Percentiles rank a stretch among this genome's conserved stretches.
Conservation (phyloP, 2,329 filamentous ascomycete species). For the Calonectria montana region DNA sequence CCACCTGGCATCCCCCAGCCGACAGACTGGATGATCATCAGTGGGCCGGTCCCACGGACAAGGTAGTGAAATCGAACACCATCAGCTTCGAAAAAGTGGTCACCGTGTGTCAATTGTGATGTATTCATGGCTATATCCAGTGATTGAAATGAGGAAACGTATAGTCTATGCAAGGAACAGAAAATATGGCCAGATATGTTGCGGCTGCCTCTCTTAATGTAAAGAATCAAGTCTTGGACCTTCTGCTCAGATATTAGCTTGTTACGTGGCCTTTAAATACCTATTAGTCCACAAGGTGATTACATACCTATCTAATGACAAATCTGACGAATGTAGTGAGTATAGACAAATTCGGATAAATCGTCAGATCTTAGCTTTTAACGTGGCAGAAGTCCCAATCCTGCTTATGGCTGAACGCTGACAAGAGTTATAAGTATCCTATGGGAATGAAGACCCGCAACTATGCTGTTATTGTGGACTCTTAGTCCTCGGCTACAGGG, state of each 20-base stretch:
- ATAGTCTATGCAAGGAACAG: background rate
- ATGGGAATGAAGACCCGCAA: background rate
- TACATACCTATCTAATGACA: background rate
- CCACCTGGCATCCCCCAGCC: constrained; percentile 8
- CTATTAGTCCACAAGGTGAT: background rate
- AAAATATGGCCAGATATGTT: background rate
- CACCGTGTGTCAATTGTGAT: background rate
- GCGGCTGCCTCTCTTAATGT: background rate
- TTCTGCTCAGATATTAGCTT: background rate
- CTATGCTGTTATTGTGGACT: background rate
- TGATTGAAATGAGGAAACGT: background rate
- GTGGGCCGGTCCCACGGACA: constrained; percentile 5
- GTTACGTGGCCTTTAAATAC: background rate
- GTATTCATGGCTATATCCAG: background rate
- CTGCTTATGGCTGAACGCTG: background rate
- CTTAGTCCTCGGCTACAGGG: background rate
- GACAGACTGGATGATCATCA: constrained; percentile 2
- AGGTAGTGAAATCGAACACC: constrained; percentile 12
- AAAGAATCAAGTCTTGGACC: too few relatives aligned
- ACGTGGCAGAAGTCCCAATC: background rate
- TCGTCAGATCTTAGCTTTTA: background rate
- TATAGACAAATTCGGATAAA: background rate
- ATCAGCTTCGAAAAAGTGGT: constrained; percentile 14
- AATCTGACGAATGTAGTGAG: background rate
- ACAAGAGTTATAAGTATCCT: background rate